phyloP scores from a whole-genome alignment of 768 basidiomycete genomes.

The Omphalotus guepiniiformis region DNA sequence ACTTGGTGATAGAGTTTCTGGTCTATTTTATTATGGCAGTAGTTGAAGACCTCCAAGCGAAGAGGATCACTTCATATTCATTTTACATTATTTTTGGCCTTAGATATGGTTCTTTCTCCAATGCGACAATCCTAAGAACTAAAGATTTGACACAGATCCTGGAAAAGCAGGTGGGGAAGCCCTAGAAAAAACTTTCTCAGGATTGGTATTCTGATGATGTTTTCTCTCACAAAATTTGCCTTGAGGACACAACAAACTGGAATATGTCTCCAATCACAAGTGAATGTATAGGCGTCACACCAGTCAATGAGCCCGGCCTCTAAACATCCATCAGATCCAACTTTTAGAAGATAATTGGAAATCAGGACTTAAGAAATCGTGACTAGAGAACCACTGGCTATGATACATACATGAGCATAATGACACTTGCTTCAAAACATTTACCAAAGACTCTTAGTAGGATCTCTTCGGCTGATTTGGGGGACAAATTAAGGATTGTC shows the following conservation, averaged over 20 bases:
- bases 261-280: neutral
- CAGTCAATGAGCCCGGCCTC: slow-evolving; percentile 9
- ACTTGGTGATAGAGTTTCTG: slow-evolving; percentile 20
- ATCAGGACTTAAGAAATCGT: neutral
- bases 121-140: slow-evolving; percentile 1
- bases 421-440: neutral
- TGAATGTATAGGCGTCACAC: neutral
- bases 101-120: slow-evolving; percentile 12
- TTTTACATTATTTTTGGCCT: slow-evolving; percentile 23
- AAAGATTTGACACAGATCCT: slow-evolving; percentile 9
- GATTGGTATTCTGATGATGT: neutral
- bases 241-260: neutral
- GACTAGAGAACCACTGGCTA: neutral
- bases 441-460: too few relatives aligned
- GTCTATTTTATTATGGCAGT: slow-evolving; percentile 25
- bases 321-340: slow-evolving; percentile 1
- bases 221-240: slow-evolving; percentile 1
- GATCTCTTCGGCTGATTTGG: too few relatives aligned
- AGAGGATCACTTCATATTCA: slow-evolving; percentile 26
- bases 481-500: slow-evolving; percentile 10
- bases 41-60: slow-evolving; percentile 26
- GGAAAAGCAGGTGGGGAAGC: too few relatives aligned
- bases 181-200: neutral
- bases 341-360: neutral
- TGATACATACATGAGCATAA: neutral